phyloP scores from a whole-genome alignment of 2,329 filamentous ascomycete species.

The Scytalidium sp. region DNA sequence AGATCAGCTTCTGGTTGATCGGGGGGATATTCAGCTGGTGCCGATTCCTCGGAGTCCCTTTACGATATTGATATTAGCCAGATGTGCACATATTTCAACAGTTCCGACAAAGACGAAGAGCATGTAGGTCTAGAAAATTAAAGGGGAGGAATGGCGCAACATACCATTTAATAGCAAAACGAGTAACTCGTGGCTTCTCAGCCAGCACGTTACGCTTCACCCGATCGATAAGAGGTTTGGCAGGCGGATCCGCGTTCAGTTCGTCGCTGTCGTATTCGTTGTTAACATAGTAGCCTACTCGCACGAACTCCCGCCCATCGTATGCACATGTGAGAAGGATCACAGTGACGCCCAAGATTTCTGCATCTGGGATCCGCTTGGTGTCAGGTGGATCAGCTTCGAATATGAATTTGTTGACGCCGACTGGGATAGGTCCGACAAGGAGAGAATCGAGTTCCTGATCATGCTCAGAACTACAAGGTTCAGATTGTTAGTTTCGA shows the following conservation, averaged over 20 bases:
- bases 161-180: conserved; percentile 98
- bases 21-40: conserved; percentile 91
- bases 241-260: conserved; percentile 81
- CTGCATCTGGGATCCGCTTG: conserved; percentile 84
- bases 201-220: conserved; percentile 89
- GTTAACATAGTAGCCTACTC: conserved; percentile 99
- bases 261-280: conserved; percentile 97
- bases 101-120: too few relatives aligned
- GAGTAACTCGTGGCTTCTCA: conserved; percentile 95
- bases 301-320: conserved; percentile 93
- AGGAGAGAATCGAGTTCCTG: conserved; percentile 97
- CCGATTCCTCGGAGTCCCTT: conserved; percentile 97
- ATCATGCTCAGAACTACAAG: conserved; percentile 81
- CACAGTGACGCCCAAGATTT: conserved; percentile 95
- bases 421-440: conserved; percentile 94
- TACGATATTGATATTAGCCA: conserved; percentile 20
- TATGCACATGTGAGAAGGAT: conserved; percentile 96
- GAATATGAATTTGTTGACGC: conserved; percentile 98
- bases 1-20: conserved; percentile 96
- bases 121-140: too few relatives aligned
- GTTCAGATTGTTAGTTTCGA: conserved; percentile 17
- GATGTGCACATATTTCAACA: conserved; percentile 1
- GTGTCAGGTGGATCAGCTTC: conserved; percentile 92
- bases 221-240: conserved; percentile 89
- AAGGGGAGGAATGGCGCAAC: conserved; percentile 24